A percentile compares a stretch with the other conserved stretches of the same genome.
These are phyloP conservation scores for Epichloe baconii DNA, from an alignment of 2,329 filamentous ascomycete genomes.

Conservation along the genomic window DNA sequence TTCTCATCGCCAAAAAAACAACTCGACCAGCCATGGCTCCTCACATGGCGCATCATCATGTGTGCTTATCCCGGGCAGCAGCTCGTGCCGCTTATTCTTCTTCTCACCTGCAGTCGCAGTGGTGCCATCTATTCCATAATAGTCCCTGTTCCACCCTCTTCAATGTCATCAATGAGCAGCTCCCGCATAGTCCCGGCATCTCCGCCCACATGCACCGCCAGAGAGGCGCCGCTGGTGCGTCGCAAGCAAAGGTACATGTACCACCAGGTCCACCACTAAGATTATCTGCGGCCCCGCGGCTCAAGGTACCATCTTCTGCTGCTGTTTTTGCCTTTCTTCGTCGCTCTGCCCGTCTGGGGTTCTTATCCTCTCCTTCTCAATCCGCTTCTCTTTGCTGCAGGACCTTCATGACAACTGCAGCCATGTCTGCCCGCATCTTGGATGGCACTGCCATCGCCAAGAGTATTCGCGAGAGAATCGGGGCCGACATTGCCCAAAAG, in stretches of 20 bases:
- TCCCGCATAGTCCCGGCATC: too few species aligned
- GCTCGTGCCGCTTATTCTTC: too few species aligned
- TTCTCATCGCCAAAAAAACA: too few species aligned
- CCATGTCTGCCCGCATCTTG: slow-evolving; percentile 81
- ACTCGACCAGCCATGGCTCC: slow-evolving; percentile 2
- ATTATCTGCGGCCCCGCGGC: background rate
- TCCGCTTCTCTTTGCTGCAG: slow-evolving; percentile 9
- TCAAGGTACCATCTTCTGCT: background rate
- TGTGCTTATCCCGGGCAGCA: background rate
- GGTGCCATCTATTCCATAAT: too few species aligned
- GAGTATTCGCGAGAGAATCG: slow-evolving; percentile 71
- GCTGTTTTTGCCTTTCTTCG: background rate
- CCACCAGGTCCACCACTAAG: too few species aligned
- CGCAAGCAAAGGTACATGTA: too few species aligned
- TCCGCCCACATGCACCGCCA: background rate
- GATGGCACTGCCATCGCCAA: slow-evolving; percentile 95
- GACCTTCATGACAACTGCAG: slow-evolving; percentile 35
- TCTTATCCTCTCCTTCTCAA: background rate
- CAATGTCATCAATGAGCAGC: too few species aligned
- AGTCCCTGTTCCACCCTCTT: too few species aligned
- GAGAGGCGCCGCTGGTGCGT: background rate
- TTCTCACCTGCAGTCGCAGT: too few species aligned
- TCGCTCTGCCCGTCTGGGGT: slow-evolving; percentile 1
- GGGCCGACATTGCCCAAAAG: slow-evolving; percentile 65
- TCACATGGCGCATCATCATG: slow-evolving; percentile 2